Percentiles rank a stretch among this genome's conserved stretches.
These are phyloP conservation scores for Boletus reticulatus DNA, from an alignment of 768 basidiomycete genomes.

Conservation along the genomic window DNA sequence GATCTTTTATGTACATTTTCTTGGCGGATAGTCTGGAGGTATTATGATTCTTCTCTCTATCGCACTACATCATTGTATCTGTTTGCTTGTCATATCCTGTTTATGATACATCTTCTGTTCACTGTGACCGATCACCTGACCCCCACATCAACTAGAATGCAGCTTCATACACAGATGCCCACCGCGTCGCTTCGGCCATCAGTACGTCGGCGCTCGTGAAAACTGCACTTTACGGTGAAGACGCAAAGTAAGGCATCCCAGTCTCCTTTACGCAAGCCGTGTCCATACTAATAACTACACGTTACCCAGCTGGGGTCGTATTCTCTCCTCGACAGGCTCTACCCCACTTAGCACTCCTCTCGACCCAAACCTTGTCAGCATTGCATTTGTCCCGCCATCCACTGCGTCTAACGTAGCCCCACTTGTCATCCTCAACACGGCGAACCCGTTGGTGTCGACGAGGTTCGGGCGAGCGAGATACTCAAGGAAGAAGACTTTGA, in stretches of 20 bases:
- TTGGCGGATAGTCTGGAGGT: no score
- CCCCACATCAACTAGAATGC: conserved; percentile 54
- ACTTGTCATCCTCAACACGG: conserved; percentile 84
- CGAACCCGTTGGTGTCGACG: conserved; percentile 87
- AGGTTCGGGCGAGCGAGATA: conserved; percentile 82
- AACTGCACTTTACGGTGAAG: conserved; percentile 94
- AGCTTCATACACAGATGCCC: conserved; percentile 78
- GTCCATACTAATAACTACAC: neutral
- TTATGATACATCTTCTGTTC: no score
- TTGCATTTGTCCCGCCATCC: conserved; percentile 84
- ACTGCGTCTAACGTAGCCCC: conserved; percentile 41
- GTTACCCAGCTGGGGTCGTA: conserved; percentile 85
- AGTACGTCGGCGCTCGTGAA: conserved; percentile 95
- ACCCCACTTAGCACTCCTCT: conserved; percentile 57
- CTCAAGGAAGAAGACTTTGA: conserved; percentile 81
- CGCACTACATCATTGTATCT: no score
- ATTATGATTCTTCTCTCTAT: no score
- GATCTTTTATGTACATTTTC: neutral
- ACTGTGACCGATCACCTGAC: conserved; percentile 8
- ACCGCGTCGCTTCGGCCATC: conserved; percentile 85
- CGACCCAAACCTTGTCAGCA: conserved; percentile 75
- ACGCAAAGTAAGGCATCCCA: conserved; percentile 70
- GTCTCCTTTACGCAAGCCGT: neutral
- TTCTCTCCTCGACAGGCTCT: conserved; percentile 90
- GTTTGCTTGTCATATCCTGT: no score